Evolutionary conservation across 768 basidiomycete genomes (phyloP), one percentile per base, ranked within the genome.

Genomic region (Trametes villosa): DNA sequence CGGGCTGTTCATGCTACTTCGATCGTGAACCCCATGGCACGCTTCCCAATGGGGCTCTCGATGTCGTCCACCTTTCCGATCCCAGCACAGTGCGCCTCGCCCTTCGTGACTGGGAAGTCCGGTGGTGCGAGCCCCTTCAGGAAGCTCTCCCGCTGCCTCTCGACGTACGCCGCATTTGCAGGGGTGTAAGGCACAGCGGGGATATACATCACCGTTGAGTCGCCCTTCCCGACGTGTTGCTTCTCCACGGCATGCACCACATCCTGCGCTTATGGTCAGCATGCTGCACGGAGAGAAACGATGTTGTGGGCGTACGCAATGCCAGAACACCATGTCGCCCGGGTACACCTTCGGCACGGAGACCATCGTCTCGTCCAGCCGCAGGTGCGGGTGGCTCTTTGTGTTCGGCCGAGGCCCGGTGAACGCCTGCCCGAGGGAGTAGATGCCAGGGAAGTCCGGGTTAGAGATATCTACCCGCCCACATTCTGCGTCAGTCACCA

Each of bases 301-400:
- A 7, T 7, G n/a, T n/a, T 7, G n/a, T 36, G 6, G 50, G 61
- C 76, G 42, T 53, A 81, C 83, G 58, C 86, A 87, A 65, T 89
- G 88, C 88, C 90, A 91, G 73, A 88, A 91, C 3, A 90, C 87
- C 66, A 87, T 84, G 68, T 92, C 91, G 2, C 91, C 91, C 0
- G 90, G 89, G 52, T 79, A 76, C 6, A 92, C 90, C 62, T 79
- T 82, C 1, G 90, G 90, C 9, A 89, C 77, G 2, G 86, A 84
- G 27, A 83, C 83, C 88, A 92, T 91, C 1, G 85, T 85, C 47
- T 81, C 73, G 0, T 81, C 79, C 1, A 91, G 78, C 59, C 77
- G 76, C 54, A 92, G 75, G 70, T 92, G 87, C 7, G 90, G 91
- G 68, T 92, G 89, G 1, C 81, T 77, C 17, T 63, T 71, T 18